Evolutionary conservation across 163 green algal genomes (phyloP).

Genomic region (Scenedesmus sp.): DNA sequence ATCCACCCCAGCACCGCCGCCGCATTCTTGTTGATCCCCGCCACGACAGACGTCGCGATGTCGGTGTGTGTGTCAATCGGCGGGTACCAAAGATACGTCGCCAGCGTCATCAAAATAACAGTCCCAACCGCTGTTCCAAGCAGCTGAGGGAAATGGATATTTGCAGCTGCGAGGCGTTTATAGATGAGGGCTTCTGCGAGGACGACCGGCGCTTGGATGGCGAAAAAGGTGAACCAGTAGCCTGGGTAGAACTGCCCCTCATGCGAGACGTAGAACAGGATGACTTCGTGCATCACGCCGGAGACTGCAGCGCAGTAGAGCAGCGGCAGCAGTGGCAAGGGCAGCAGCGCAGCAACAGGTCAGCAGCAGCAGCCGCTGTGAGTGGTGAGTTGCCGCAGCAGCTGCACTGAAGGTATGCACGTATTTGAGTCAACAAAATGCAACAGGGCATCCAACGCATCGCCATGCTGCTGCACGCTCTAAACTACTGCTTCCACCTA

Average conservation of each 20-base stretch:
- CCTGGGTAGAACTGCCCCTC: background rate
- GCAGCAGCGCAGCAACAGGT: background rate
- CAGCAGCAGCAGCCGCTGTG: background rate
- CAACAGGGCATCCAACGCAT: too few relatives aligned
- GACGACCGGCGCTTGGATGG: conserved; percentile 24
- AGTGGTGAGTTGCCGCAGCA: background rate
- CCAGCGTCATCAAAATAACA: background rate
- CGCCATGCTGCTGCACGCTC: too few relatives aligned
- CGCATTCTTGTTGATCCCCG: background rate
- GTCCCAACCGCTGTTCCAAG: background rate
- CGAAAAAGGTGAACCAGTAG: conserved; percentile 46
- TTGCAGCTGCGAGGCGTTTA: background rate
- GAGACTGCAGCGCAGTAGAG: background rate
- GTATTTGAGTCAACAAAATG: too few relatives aligned
- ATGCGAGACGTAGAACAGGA: conserved; percentile 12
- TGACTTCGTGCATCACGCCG: conserved; percentile 42
- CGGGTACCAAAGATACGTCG: conserved; percentile 30
- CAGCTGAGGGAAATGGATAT: background rate
- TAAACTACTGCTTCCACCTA: too few relatives aligned
- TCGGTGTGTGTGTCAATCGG: conserved; percentile 15
- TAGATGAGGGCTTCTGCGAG: background rate
- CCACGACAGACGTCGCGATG: background rate
- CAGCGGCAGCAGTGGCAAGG: too few relatives aligned
- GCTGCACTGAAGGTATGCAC: too few relatives aligned
- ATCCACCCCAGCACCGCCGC: background rate